Evolutionary conservation across 2,329 filamentous ascomycete genomes (phyloP), one percentile per base, ranked within the genome.

Genomic region (Nigrograna mackinnonii): DNA sequence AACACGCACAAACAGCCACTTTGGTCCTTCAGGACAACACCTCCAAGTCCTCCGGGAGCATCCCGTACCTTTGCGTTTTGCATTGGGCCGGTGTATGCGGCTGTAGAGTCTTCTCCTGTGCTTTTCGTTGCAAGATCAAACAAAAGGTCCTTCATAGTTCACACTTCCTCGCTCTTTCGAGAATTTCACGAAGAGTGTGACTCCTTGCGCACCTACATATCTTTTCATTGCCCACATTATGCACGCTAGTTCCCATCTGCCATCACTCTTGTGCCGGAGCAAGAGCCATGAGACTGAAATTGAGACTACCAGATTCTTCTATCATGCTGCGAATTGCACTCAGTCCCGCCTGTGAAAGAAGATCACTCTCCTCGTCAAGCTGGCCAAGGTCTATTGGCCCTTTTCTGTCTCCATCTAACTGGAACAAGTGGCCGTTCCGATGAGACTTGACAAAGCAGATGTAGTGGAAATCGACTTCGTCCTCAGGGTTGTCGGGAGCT

Each of bases 131-230:
- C 75, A 63, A 78, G 59, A 78, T 41, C 46, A 69, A 75, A 52
- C 40, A 55, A n/a, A 55, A 58, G 73, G 74, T 73, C 74, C 72
- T 72, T 78, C 75, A 78, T 78, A 78, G 75, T 78, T 76, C 75
- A 75, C 71, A 67, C 70, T 72, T 66, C 64, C 65, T 73, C 66
- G 66, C 73, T 73, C 71, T 72, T 61, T 63, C 48, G 62, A 65
- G 67, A 58, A 46, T 36, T 59, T 57, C 71, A 71, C 64, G 66
- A 66, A 67, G 66, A 72, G 71, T 71, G 72, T 75, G 75, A 76
- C 75, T 78, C 75, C 75, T 72, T 71, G 72, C 61, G 69, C 68
- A 73, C 74, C 73, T 68, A 77, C 74, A 77, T 69, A 14, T 22
- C 35, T 33, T 18, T 17, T 18, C 16, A 12, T 28, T 28, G 11